These are phyloP conservation scores for Elsinoe ampelina DNA, from an alignment of 2,329 filamentous ascomycete genomes.

Conservation along the genomic window DNA sequence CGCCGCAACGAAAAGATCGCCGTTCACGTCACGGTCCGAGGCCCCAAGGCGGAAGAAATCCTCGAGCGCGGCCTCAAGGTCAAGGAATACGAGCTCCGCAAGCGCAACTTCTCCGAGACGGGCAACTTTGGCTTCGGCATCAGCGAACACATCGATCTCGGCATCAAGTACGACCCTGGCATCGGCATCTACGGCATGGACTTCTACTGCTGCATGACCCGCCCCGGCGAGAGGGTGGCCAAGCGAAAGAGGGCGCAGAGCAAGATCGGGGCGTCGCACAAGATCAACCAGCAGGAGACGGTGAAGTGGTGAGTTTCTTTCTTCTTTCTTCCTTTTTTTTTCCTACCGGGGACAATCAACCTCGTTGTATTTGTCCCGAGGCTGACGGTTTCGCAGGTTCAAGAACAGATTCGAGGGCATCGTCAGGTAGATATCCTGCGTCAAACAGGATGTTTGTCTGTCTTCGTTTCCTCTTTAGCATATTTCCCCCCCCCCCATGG, in stretches of 20 bases:
- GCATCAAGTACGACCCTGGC: conserved; percentile 98
- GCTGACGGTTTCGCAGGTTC: conserved; percentile 31
- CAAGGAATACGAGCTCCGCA: conserved; percentile 99
- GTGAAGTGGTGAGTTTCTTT: conserved; percentile 82
- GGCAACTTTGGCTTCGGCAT: conserved; percentile 99
- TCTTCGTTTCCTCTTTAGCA: conserved; percentile 7
- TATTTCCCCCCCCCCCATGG: conserved; percentile 8
- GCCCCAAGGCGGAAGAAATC: conserved; percentile 99
- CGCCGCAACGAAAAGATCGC: conserved; percentile 99
- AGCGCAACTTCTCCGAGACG: conserved; percentile 99
- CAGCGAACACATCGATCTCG: conserved; percentile 99
- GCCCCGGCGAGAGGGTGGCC: conserved; percentile 94
- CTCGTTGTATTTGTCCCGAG: too few species aligned
- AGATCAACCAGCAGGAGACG: conserved; percentile 89
- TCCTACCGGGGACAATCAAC: too few species aligned
- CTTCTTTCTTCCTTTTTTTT: too few species aligned
- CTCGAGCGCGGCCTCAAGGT: conserved; percentile 99
- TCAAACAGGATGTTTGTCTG: conserved; percentile 10
- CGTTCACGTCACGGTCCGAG: conserved; percentile 98
- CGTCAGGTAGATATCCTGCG: conserved; percentile 66
- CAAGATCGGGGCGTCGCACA: conserved; percentile 78
- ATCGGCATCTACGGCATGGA: conserved; percentile 99
- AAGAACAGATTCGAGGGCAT: conserved; percentile 95
- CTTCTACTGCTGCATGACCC: conserved; percentile 99
- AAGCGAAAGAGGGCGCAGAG: conserved; percentile 86